Evolutionary conservation across 139 green algal genomes (phyloP), one percentile per base, ranked within the genome.

Genomic region (Coelastrella sp.): DNA sequence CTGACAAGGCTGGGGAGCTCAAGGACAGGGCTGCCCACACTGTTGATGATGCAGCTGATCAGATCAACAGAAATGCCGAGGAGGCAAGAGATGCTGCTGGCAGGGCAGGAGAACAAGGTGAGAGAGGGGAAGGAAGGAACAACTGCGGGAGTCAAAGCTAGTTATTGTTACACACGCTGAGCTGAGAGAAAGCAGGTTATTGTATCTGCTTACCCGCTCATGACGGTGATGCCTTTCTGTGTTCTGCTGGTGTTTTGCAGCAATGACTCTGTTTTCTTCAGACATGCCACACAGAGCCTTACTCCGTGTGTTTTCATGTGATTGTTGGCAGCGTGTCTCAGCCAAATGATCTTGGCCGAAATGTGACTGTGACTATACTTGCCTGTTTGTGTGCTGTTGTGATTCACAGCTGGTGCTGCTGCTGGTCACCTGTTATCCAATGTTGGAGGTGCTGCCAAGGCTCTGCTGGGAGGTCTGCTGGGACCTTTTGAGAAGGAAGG

Each of bases 401-500:
- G 45, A 23, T 13, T 57, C 45, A 45, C 78, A 73, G 60, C 40
- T 45, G 78, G 60, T 51, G 35, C 34, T 13, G 21, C 38, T 57
- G 78, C 38, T 48, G 78, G 78, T 43, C 4, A 23, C 4, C 11
- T 84, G 78, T 37, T 84, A 62, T 43, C n/a, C 30, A 59, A 23
- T n/a, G n/a, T 84, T 51, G 60, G 27, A 30, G 60, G 41, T 40
- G 60, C 41, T 43, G 78, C 78, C 78, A 75, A 76, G 78, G 35
- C 35, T 19, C 27, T 75, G 41, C 40, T 84, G 40, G 78, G 78
- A 8, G 78, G 38, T 2, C 62, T 84, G 62, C 38, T 75, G 78
- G 62, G 62, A 48, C 78, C 78, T 17, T 73, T 84, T 60, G 78
- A 84, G 60, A 64, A 64, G 43, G 60, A 84, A 62, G 78, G 51